Evolutionary conservation across 1,139 yeast species (phyloP).

Genomic region (Suhomyces taliae): DNA sequence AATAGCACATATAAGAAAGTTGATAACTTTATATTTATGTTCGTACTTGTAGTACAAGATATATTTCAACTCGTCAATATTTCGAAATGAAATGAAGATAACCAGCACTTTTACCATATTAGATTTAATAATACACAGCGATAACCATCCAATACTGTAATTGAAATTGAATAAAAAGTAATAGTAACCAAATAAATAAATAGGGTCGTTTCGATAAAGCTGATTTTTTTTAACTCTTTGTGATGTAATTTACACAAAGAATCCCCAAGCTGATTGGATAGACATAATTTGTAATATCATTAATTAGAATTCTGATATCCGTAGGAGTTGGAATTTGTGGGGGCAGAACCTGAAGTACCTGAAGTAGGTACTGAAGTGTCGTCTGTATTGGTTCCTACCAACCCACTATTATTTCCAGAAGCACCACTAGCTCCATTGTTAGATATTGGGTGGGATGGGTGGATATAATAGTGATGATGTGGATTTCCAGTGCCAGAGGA

Average conservation of each 20-base stretch:
- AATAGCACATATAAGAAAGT: too few relatives aligned
- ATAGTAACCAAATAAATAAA: background rate
- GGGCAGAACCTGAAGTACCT: conserved; percentile 1
- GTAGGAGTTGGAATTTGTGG: conserved; percentile 4
- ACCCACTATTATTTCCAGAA: conserved; percentile 1
- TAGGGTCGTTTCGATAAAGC: background rate
- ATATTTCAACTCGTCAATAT: background rate
- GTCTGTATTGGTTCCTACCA: conserved; percentile 2
- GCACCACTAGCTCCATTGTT: conserved; percentile 3
- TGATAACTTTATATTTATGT: too few relatives aligned
- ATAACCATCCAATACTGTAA: background rate
- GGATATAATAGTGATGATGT: conserved; percentile 7
- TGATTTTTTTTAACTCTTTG: background rate
- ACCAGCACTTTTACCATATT: background rate
- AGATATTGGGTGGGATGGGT: conserved; percentile 7
- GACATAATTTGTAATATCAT: background rate
- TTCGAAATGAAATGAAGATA: background rate
- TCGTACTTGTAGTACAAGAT: background rate
- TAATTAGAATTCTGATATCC: conserved; percentile 5
- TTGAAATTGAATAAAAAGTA: background rate
- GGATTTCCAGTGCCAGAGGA: background rate
- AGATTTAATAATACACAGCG: background rate
- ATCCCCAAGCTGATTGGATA: background rate
- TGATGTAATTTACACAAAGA: too few relatives aligned
- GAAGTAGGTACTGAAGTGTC: conserved; percentile 3